Evolutionary conservation across 202 grass and related monocot species (phyloP).

Genomic region (Schoenoplectus tabernaemontani): DNA sequence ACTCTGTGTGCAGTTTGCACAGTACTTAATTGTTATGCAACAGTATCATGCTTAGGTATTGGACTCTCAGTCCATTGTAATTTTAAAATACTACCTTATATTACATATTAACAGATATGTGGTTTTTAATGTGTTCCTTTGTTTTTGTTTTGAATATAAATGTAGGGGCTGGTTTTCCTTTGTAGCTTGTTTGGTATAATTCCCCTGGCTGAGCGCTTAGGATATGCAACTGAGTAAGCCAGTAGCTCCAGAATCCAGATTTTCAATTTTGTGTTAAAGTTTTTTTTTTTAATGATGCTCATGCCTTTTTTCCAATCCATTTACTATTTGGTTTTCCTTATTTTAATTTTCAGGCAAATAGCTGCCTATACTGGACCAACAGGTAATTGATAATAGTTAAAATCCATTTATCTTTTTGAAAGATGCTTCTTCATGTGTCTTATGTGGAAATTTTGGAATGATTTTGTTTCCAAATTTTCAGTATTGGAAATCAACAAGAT

Average conservation of each 20-base stretch:
- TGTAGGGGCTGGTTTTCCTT: constrained; percentile 70
- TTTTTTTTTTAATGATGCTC: not conserved
- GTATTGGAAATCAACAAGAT: not conserved
- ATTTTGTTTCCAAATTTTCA: not conserved
- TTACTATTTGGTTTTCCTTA: constrained; percentile 23
- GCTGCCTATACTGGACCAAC: constrained; percentile 77
- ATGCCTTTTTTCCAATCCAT: not conserved
- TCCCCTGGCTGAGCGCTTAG: constrained; percentile 84
- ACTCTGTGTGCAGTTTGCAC: not conserved
- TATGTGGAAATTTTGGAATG: not conserved
- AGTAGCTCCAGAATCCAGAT: constrained; percentile 16
- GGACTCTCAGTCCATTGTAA: not conserved
- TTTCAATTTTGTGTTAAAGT: not conserved
- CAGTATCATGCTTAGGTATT: not conserved
- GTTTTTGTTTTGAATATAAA: not conserved
- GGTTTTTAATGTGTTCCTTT: not conserved
- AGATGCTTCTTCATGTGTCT: not conserved
- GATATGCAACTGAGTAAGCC: constrained; percentile 95
- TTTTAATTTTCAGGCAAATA: constrained; percentile 63
- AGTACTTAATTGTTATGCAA: not conserved
- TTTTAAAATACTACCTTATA: not conserved
- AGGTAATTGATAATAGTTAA: constrained; percentile 32
- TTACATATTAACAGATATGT: not conserved
- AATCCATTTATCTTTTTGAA: not conserved
- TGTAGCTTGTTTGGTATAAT: constrained; percentile 86